Evolutionary conservation across 805 yeast species (phyloP).

Genomic region (Pichia thaimueangensis): DNA sequence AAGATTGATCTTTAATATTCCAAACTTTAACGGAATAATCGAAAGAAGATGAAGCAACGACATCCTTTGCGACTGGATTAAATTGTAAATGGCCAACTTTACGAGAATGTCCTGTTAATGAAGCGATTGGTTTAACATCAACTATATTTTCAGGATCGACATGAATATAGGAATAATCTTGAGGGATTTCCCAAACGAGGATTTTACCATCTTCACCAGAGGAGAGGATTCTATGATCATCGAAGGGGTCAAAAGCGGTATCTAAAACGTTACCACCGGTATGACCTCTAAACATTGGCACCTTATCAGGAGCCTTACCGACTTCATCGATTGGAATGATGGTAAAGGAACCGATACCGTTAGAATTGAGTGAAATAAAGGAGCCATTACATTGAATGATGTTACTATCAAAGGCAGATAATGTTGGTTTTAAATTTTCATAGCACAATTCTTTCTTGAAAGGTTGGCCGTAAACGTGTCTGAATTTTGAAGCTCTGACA

Average conservation of each 20-base stretch:
- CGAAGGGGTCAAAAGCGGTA: conserved; percentile 92
- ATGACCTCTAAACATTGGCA: conserved; percentile 92
- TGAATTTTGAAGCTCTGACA: conserved; percentile 93
- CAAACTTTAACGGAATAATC: conserved; percentile 90
- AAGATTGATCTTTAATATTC: conserved; percentile 75
- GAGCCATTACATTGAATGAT: conserved; percentile 81
- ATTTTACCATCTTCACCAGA: conserved; percentile 78
- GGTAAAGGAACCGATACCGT: conserved; percentile 98
- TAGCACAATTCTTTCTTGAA: conserved; percentile 63
- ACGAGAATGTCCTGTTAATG: conserved; percentile 78
- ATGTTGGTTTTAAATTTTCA: conserved; percentile 71
- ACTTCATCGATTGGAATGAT: conserved; percentile 79
- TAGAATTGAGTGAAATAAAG: conserved; percentile 75
- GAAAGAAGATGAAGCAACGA: conserved; percentile 83
- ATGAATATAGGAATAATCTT: conserved; percentile 63
- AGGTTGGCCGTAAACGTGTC: conserved; percentile 94
- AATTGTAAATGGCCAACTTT: conserved; percentile 89
- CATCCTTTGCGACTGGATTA: conserved; percentile 83
- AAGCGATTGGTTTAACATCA: conserved; percentile 66
- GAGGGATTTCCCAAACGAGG: conserved; percentile 84
- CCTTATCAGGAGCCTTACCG: conserved; percentile 90
- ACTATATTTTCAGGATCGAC: conserved; percentile 45
- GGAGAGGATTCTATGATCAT: conserved; percentile 66
- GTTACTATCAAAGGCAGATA: conserved; percentile 96
- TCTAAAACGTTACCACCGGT: conserved; percentile 93